Evolutionary conservation across 139 green algal genomes (phyloP), one percentile per base, ranked within the genome.

Genomic region (Protoeuglena noctilucae): DNA sequence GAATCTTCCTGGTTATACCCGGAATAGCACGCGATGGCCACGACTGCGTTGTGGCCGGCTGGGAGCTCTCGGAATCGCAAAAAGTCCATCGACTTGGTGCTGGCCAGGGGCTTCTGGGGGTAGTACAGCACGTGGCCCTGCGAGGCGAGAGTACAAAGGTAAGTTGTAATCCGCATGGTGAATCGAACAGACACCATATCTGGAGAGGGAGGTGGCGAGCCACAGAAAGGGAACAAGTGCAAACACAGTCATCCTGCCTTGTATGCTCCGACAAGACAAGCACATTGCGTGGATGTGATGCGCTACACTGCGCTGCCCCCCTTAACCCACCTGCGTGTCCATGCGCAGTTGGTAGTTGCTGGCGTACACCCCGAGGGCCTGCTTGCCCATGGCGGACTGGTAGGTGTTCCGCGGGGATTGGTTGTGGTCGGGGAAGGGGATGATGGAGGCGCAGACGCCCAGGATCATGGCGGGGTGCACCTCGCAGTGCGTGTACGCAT

Each of bases 1-100:
- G 76, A 92, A 66, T 98, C 91, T 62, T 98, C 91, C 78, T 98
- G 91, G 79, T 98, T 98, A 78, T 96, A 98, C 1, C 91, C 91
- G 19, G 70, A 86, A 76, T 99, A 98, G 74, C 78, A 93, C 23
- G 78, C 72, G 63, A 98, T 97, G 28, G 85, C 89, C 43, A 98
- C 89, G 43, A 97, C 89, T 45, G 86, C 82, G 64, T 96, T 96
- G 34, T 84, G 73, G 29, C 80, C 78, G 47, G 56, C 28, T 23
- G 25, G 27, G n/a, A 2, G 0, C 5, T 4, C 0, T n/a, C 21
- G 57, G 69, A 94, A 93, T 60, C 86, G 77, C 22, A 94, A 71
- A 69, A 88, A 86, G 70, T 92, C 78, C 83, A 93, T 93, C 6
- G 72, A 70, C 2, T 76, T 73, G 0, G 84, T 93, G 47, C 75